phyloP scores from a whole-genome alignment of 139 green algal genomes.

The Edaphochlamys debaryana region DNA sequence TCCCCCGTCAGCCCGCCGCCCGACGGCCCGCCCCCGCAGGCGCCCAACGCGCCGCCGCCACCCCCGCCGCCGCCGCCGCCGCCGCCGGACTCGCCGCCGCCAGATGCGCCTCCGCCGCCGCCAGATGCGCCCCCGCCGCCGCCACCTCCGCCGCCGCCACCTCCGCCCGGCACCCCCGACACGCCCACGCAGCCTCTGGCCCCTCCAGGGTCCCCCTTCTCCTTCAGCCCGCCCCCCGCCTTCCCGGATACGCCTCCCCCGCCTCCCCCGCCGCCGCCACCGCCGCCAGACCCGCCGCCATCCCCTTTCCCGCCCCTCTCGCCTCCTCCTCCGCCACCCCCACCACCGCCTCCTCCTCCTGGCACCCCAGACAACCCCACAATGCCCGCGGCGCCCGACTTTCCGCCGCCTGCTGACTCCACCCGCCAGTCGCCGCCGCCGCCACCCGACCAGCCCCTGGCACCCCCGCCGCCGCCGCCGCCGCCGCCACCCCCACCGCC shows the following conservation, averaged over 20 bases:
- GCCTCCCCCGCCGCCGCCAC: slow-evolving; percentile 1
- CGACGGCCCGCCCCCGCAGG: not conserved
- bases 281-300: slow-evolving; percentile 1
- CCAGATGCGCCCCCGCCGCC: not conserved
- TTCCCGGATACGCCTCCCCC: not conserved
- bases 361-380: too few relatives aligned
- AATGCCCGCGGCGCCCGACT: too few relatives aligned
- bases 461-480: too few relatives aligned
- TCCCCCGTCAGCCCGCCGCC: not conserved
- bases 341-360: too few relatives aligned
- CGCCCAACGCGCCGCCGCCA: not conserved
- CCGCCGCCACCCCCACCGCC: too few relatives aligned
- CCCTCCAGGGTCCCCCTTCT: not conserved
- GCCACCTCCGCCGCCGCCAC: slow-evolving; percentile 1
- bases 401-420: too few relatives aligned
- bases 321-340: not conserved
- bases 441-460: too few relatives aligned
- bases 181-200: not conserved
- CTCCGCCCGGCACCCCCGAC: not conserved
- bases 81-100: not conserved
- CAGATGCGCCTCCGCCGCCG: too few relatives aligned
- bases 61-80: not conserved
- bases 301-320: not conserved
- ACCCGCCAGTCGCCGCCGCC: too few relatives aligned
- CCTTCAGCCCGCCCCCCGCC: too few relatives aligned